These are phyloP conservation scores for Lachnellula subtilissima DNA, from an alignment of 2,329 filamentous ascomycete genomes.

Conservation along the genomic window DNA sequence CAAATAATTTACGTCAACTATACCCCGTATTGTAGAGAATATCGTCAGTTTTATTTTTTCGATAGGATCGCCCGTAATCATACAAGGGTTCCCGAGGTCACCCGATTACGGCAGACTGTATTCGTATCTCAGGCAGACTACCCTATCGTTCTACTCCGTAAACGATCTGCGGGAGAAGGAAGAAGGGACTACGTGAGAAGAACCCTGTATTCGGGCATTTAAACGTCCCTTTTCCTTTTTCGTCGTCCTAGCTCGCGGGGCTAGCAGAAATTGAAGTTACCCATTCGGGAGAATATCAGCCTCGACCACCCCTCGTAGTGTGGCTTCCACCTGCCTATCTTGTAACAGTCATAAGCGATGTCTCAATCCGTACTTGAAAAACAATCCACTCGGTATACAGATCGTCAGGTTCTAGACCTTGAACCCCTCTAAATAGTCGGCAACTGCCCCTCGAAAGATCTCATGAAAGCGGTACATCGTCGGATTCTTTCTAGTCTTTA, in stretches of 20 bases:
- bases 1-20: not conserved
- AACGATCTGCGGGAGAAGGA: not conserved
- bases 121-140: not conserved
- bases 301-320: not conserved
- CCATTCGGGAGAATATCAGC: not conserved
- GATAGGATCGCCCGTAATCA: not conserved
- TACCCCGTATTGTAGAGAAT: not conserved
- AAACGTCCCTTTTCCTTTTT: not conserved
- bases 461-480: not conserved
- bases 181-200: not conserved
- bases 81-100: not conserved
- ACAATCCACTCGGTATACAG: not conserved
- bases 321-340: not conserved
- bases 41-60: not conserved
- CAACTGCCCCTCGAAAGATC: not conserved
- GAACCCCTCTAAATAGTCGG: too few relatives aligned
- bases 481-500: not conserved
- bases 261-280: too few relatives aligned
- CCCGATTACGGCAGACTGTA: not conserved
- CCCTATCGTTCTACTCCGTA: not conserved
- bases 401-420: slow-evolving; percentile 7
- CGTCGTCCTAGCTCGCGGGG: not conserved
- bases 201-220: not conserved
- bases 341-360: not conserved
- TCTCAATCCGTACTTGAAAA: not conserved